Evolutionary conservation across 2,329 filamentous ascomycete species (phyloP).

Genomic region (Lasiodiplodia sp.): DNA sequence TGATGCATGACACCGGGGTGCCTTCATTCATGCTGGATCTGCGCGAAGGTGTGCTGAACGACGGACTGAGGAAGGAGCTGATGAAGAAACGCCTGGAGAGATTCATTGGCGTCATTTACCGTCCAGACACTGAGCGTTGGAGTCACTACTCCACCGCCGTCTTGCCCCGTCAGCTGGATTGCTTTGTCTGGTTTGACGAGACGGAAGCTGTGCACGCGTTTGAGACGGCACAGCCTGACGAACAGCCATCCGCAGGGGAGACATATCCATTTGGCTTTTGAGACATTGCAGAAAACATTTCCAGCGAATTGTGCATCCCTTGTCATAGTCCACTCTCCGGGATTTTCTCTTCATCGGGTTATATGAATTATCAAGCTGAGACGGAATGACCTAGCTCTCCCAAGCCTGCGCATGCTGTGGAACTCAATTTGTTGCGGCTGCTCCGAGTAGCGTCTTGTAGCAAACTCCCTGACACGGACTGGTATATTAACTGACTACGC

Average conservation of each 20-base stretch:
- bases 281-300: slow-evolving; percentile 36
- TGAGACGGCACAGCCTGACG: neutral
- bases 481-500: too few relatives aligned
- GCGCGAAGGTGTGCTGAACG: slow-evolving; percentile 46
- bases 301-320: too few relatives aligned
- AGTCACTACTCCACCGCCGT: neutral
- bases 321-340: too few relatives aligned
- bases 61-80: slow-evolving; percentile 29
- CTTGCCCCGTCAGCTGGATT: neutral
- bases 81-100: neutral
- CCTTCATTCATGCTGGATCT: slow-evolving; percentile 57
- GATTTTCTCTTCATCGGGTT: too few relatives aligned
- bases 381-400: too few relatives aligned
- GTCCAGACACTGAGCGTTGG: neutral
- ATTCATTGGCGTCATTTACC: neutral
- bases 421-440: too few relatives aligned
- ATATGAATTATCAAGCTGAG: too few relatives aligned
- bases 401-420: too few relatives aligned
- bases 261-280: neutral
- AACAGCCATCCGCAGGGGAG: neutral
- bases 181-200: neutral
- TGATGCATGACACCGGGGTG: slow-evolving; percentile 57
- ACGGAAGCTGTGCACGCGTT: neutral
- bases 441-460: too few relatives aligned
- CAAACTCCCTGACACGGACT: too few relatives aligned